Conservation (phyloP, 1,139 yeast genomes). For the Schizosaccharomyces versatilis region DNA sequence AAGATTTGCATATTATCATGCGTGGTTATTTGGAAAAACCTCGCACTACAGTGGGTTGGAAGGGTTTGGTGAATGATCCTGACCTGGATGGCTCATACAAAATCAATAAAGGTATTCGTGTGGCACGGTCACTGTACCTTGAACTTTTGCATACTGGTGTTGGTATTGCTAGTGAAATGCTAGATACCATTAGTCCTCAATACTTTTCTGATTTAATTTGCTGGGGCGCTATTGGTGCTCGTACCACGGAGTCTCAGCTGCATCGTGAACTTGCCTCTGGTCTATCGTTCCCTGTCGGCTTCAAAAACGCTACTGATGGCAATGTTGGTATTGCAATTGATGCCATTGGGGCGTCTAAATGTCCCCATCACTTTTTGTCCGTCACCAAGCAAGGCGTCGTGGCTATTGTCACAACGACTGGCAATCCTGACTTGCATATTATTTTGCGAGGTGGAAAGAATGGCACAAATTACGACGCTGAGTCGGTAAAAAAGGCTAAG, state of each 20-base stretch:
- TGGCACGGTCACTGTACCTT: constrained; percentile 68
- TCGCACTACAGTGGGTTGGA: constrained; percentile 97
- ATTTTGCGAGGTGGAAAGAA: constrained; percentile 88
- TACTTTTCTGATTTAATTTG: constrained; percentile 74
- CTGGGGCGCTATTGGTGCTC: constrained; percentile 91
- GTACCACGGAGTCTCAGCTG: constrained; percentile 91
- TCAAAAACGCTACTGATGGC: constrained; percentile 94
- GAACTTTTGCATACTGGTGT: constrained; percentile 48
- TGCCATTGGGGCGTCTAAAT: constrained; percentile 78
- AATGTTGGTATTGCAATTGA: constrained; percentile 77
- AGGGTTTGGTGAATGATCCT: constrained; percentile 88
- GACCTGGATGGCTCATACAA: constrained; percentile 85
- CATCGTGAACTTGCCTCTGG: constrained; percentile 94
- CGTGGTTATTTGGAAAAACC: constrained; percentile 96
- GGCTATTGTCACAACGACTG: constrained; percentile 86
- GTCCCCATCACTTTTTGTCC: constrained; percentile 80
- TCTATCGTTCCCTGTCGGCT: constrained; percentile 86
- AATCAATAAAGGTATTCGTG: constrained; percentile 80
- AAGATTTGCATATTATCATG: constrained; percentile 73
- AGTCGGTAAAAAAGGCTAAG: constrained; percentile 46
- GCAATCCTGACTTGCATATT: constrained; percentile 74
- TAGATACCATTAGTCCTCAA: constrained; percentile 91
- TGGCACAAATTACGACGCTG: constrained; percentile 73
- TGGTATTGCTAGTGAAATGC: constrained; percentile 94
- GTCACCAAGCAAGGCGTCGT: constrained; percentile 90